Conservation (phyloP, 2,329 filamentous ascomycete species). For the Hymenoscyphus linearis region DNA sequence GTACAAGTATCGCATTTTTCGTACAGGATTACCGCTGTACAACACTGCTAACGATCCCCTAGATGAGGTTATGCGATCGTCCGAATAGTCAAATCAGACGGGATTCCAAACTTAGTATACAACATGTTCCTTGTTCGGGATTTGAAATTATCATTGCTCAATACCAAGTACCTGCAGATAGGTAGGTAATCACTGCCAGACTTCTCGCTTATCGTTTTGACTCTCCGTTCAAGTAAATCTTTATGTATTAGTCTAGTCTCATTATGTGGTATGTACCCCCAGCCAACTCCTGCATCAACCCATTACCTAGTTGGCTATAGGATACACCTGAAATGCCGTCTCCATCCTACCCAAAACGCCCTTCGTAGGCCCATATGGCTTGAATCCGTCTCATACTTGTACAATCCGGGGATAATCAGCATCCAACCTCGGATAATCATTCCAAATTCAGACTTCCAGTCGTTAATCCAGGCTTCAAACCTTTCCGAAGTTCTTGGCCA, state of each 20-base stretch:
- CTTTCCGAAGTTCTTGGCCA: conserved; percentile 19
- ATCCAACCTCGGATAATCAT: neutral
- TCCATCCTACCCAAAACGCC: conserved; percentile 16
- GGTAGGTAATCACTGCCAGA: no score
- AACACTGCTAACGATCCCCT: no score
- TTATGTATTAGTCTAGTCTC: conserved; percentile 13
- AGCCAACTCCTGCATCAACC: conserved; percentile 4
- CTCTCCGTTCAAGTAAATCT: neutral
- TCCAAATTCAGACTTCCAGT: neutral
- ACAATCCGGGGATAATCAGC: neutral
- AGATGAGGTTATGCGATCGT: neutral
- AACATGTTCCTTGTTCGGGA: neutral
- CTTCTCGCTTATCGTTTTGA: neutral
- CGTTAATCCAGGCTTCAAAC: conserved; percentile 7
- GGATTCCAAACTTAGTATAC: neutral
- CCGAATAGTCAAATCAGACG: neutral
- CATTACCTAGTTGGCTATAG: conserved; percentile 2
- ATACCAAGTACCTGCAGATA: neutral
- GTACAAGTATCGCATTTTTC: no score
- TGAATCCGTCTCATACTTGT: conserved; percentile 1
- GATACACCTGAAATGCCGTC: conserved; percentile 15
- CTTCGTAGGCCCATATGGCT: conserved; percentile 3
- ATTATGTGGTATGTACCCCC: conserved; percentile 11
- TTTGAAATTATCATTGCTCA: neutral
- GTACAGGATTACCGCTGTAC: no score